Percentiles rank a stretch among this genome's conserved stretches.
phyloP scores from a whole-genome alignment of 1,284 basidiomycete genomes.

The Leccinum huronense region DNA sequence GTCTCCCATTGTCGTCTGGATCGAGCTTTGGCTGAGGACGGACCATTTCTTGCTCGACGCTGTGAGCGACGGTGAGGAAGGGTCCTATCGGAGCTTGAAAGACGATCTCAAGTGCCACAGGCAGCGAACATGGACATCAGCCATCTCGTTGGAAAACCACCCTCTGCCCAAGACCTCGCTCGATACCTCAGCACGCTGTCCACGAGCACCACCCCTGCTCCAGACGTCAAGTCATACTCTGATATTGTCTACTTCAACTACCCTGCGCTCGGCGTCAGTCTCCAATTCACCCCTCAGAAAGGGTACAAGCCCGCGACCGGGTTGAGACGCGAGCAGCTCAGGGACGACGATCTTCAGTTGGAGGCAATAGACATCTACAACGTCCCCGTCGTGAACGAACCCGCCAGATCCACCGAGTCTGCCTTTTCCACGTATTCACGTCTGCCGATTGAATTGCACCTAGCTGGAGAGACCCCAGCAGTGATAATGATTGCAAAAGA shows the following conservation, averaged over 20 bases:
- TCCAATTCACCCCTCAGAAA: slow-evolving; percentile 62
- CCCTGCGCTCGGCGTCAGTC: slow-evolving; percentile 70
- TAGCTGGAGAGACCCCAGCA: slow-evolving; percentile 42
- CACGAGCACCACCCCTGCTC: slow-evolving; percentile 31
- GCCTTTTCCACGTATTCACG: slow-evolving; percentile 56
- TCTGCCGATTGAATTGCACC: slow-evolving; percentile 46
- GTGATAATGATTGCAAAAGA: slow-evolving; percentile 46
- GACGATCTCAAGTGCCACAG: neutral
- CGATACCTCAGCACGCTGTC: slow-evolving; percentile 45
- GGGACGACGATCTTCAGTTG: slow-evolving; percentile 50
- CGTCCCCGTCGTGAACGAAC: slow-evolving; percentile 35
- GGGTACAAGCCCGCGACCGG: slow-evolving; percentile 59
- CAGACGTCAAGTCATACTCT: slow-evolving; percentile 73
- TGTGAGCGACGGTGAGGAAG: slow-evolving; percentile 12
- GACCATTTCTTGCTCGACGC: slow-evolving; percentile 24
- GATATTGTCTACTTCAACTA: slow-evolving; percentile 88
- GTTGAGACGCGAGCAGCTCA: slow-evolving; percentile 46
- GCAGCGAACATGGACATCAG: slow-evolving; percentile 31
- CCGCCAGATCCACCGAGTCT: slow-evolving; percentile 42
- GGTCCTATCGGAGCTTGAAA: slow-evolving; percentile 28
- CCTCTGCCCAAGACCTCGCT: slow-evolving; percentile 43
- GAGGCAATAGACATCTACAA: slow-evolving; percentile 85
- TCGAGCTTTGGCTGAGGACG: slow-evolving; percentile 29
- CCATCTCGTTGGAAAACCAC: slow-evolving; percentile 46
- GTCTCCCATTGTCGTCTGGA: slow-evolving; percentile 13